Evolutionary conservation across 495 filamentous ascomycete species (phyloP), one percentile per base, ranked within the genome.

Genomic region (Cairneyella variabilis): DNA sequence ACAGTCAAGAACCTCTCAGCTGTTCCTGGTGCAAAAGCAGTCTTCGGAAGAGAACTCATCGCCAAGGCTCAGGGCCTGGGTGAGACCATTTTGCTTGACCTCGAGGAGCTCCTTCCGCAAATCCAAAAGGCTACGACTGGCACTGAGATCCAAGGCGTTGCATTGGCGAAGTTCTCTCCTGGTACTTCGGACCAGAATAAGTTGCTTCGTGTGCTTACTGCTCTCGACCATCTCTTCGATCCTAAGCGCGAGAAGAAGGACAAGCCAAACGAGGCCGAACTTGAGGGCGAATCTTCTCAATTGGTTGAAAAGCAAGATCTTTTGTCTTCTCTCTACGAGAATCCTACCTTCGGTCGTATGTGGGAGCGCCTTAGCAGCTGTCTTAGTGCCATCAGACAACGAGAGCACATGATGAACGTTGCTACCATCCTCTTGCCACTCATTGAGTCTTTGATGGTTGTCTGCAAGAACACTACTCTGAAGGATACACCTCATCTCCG

Each of bases 1-100:
- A 92, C 93, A 8, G 97, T 99, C 75, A 96, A 95, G 71, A 96
- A 97, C 62, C 83, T 99, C 27, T 96, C 93, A 30, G 83, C 86
- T 40, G 90, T 99, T 53, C 90, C 91, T 20, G 90, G 85, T 22
- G 91, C 95, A 14, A 90, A 91, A 62, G 84, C 87, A 56, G 76
- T 93, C 8, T 97, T 99, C 67, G 92, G 92, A 23, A 82, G 85
- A 44, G 95, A 97, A 69, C 78, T 99, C 30, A 85, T 97, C 54
- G 72, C 77, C 10, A 91, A 95, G 67, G 91, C 93, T 48, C 86
- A 91, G 62, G 74, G 76, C 41, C 75, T 99, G 11, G 95, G 88
- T 49, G 80, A 90, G 63, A 85, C 84, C 20, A 96, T 97, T 44
- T 71, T 96, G 4, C 73, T 77, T 0, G 91, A 97, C 60, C 77